Conservation (phyloP, 352 stramenopile species). For the Saprolegnia parasitica region DNA sequence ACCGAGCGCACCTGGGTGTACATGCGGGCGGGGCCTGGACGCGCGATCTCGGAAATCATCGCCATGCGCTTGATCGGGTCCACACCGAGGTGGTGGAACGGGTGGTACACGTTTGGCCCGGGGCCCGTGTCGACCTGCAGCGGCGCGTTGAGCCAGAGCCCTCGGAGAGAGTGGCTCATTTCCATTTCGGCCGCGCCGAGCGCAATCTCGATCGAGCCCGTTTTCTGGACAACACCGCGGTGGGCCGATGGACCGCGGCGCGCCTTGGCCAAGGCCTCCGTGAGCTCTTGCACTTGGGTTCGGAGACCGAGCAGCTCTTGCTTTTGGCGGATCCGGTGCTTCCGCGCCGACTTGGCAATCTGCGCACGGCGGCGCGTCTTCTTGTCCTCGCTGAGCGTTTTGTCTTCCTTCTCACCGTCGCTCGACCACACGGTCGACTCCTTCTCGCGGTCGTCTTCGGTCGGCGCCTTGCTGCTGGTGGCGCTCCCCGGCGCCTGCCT, state of each 20-base stretch:
- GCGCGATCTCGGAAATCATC: constrained; percentile 20
- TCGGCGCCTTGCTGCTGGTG: not conserved
- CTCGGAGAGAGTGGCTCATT: constrained; percentile 22
- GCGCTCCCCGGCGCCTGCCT: not conserved
- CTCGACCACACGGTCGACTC: constrained; percentile 14
- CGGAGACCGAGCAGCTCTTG: constrained; percentile 35
- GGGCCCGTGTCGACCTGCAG: constrained; percentile 24
- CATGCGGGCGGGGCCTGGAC: constrained; percentile 13
- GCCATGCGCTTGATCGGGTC: constrained; percentile 5
- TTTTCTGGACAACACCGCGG: constrained; percentile 9
- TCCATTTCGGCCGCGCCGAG: constrained; percentile 1
- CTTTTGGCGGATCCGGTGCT: constrained; percentile 62
- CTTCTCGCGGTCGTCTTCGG: constrained; percentile 12
- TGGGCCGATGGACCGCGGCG: not conserved
- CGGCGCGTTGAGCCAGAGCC: constrained; percentile 25
- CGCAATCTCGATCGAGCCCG: constrained; percentile 12
- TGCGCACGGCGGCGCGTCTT: constrained; percentile 71
- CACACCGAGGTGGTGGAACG: constrained; percentile 12
- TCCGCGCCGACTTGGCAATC: constrained; percentile 75
- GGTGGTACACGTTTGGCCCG: constrained; percentile 25
- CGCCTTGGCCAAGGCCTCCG: constrained; percentile 9
- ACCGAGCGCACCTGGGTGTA: constrained; percentile 22
- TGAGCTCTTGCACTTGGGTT: constrained; percentile 38
- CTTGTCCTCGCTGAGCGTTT: constrained; percentile 46
- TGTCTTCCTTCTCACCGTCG: constrained; percentile 13